Base-by-base conservation (phyloP, 2,329 filamentous ascomycete species). In the Trichoderma pleuroti region DNA sequence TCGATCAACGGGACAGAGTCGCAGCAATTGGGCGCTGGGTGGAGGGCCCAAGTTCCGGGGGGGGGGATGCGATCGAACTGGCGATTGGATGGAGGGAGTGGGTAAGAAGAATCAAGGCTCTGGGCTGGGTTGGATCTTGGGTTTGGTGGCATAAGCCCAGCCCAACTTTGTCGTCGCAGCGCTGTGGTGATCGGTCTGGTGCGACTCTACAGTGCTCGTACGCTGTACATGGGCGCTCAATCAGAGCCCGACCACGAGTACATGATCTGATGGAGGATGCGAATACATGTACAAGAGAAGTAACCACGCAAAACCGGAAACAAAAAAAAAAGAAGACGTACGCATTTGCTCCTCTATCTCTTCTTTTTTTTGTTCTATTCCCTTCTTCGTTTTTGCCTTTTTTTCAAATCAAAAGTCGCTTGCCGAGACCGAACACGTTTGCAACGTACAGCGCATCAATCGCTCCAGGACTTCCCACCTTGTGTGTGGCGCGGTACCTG, bases 1-100 rank as follows among this genome's bases (percentile, higher is more conserved):
- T 61, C 57, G 26, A 56, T 24, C 46, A 30, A 18, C 52, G 24
- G 18, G 24, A 5, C 57, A 39, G 32, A 61, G 34, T 36, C 21
- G 57, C 57, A 61, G 32, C 57, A 61, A 61, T 61, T 61, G 57
- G 57, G 57, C 57, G 57, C 61, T 64, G 16, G 36, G 66, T 68
- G 54, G 56, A 68, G 66, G 66, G 66, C 66, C 66, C 66, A 68
- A 61, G 66, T 60, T 60, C 66, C 66, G 52, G 54, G 56, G 65
- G 56, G 65, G 52, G 36, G 57, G 57, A 61, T 36, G 57, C 57
- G 72, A 69, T 66, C 39, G n/a, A 42, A 42, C 39, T 42, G 39
- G 39, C 39, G 39, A 42, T 16, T 42, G 61, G 72, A 61, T 42
- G 32, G 30, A 39, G 14, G 56, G 52, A 56, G 62, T 69, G 61